Conservation (phyloP, 2,329 filamentous ascomycete species). For the Didymella sp. region DNA sequence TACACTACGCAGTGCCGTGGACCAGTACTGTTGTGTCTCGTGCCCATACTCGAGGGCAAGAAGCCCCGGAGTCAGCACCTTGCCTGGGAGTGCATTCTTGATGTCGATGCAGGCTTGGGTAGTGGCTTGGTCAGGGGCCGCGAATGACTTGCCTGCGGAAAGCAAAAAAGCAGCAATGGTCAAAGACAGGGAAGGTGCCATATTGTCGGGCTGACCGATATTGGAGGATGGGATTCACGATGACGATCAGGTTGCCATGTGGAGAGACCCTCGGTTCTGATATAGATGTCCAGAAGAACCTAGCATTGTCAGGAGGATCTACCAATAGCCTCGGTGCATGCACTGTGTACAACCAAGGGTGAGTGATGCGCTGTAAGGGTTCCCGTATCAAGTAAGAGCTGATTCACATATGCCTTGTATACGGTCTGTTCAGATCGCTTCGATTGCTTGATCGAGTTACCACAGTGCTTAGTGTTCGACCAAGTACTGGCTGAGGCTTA, state of each 20-base stretch:
- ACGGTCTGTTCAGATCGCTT: conserved; percentile 1
- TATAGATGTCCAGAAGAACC: neutral
- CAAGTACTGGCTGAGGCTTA: neutral
- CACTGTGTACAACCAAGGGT: neutral
- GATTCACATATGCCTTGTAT: neutral
- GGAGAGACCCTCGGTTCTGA: neutral
- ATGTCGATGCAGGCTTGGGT: conserved; percentile 29
- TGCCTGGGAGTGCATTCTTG: conserved; percentile 27
- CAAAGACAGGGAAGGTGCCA: neutral
- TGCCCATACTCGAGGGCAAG: conserved; percentile 27
- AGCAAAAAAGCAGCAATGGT: conserved; percentile 16
- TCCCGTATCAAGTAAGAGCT: neutral
- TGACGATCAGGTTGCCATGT: neutral
- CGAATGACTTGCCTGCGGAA: conserved; percentile 6
- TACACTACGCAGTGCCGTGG: conserved; percentile 25
- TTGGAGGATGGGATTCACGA: neutral
- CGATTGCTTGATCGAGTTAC: neutral
- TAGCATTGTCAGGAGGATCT: neutral
- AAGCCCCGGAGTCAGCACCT: conserved; percentile 26
- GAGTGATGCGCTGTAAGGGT: neutral
- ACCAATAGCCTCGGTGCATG: neutral
- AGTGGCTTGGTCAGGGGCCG: conserved; percentile 27
- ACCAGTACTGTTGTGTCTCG: conserved; percentile 35
- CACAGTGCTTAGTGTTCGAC: neutral
- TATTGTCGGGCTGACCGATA: neutral